Evolutionary conservation across 495 filamentous ascomycete species (phyloP), one percentile per base, ranked within the genome.

Genomic region (Aspergillus cavernicola): DNA sequence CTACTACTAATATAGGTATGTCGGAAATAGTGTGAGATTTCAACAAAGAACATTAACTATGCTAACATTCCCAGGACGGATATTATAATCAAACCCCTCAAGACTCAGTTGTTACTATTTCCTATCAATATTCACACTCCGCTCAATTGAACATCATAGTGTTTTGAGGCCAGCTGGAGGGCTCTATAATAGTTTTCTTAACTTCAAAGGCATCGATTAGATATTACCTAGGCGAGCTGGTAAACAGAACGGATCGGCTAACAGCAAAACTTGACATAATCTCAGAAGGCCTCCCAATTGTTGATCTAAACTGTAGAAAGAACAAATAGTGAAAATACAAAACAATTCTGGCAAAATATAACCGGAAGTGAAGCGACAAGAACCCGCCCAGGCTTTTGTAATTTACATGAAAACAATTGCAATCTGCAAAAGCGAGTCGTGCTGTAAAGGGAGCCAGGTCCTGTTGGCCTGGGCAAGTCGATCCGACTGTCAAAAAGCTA

Each of bases 361-460:
- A 6, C 10, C 19, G n/a, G 7, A 37, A 42, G n/a, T 41, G 45
- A 62, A 60, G 56, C 53, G 50, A 66, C 53, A 47, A 70, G 63
- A 57, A 60, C 60, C 68, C 63, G 63, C 66, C 66, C 71, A 69
- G 61, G 67, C 69, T 71, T 71, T 71, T 70, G 59, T 74, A 74
- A 67, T 74, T 66, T 72, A 74, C 66, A 74, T 11, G 23, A 41
- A 56, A 62, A 58, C 8, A 15, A 33, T 38, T 15, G n/a, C 24
- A 29, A 46, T 54, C 33, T 38, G 39, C 15, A 35, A n/a, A 29
- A 20, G 24, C n/a, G n/a, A 55, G 15, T 49, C 24, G 45, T 23
- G 23, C 15, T n/a, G n/a, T n/a, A 46, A 48, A 19, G 22, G 51
- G 59, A 37, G 26, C 48, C 18, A 31, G 44, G 38, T n/a, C n/a